A percentile compares a stretch with the other conserved stretches of the same genome.
Evolutionary conservation across 805 yeast genomes (phyloP).

Genomic region (Suhomyces canberraensis): DNA sequence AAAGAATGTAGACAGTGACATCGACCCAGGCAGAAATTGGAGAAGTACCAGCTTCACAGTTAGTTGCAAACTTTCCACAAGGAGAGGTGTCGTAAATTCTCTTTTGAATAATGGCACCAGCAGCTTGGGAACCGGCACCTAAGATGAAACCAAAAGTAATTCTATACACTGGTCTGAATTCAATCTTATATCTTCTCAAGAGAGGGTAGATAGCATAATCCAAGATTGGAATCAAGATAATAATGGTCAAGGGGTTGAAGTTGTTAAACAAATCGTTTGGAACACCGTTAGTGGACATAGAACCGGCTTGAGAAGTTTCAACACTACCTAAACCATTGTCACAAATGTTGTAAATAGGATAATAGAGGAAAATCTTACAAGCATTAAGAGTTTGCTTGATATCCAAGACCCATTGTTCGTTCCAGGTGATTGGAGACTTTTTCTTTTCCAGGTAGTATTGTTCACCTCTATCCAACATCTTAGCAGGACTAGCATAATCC

Average conservation of each 20-base stretch:
- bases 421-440: conserved; percentile 27
- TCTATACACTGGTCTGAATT: conserved; percentile 42
- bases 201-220: conserved; percentile 48
- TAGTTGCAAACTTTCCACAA: conserved; percentile 47
- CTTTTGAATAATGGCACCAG: conserved; percentile 50
- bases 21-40: conserved; percentile 32
- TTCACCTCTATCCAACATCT: conserved; percentile 43
- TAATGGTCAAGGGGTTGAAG: conserved; percentile 54
- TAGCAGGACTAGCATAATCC: conserved; percentile 47
- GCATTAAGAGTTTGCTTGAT: conserved; percentile 41
- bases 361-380: conserved; percentile 46
- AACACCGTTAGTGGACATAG: conserved; percentile 50
- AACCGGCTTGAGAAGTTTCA: conserved; percentile 53
- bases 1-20: conserved; percentile 32
- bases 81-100: conserved; percentile 48
- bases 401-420: conserved; percentile 48
- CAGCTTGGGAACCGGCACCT: conserved; percentile 45
- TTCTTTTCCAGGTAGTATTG: conserved; percentile 23
- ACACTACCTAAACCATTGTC: conserved; percentile 49
- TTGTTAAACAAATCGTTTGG: conserved; percentile 56
- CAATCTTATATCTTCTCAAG: conserved; percentile 40
- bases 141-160: conserved; percentile 47
- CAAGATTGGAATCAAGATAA: conserved; percentile 49
- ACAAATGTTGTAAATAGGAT: conserved; percentile 35
- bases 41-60: conserved; percentile 25